These are phyloP conservation scores for Lachnellula cervina DNA, from an alignment of 2,329 filamentous ascomycete genomes.

Conservation along the genomic window DNA sequence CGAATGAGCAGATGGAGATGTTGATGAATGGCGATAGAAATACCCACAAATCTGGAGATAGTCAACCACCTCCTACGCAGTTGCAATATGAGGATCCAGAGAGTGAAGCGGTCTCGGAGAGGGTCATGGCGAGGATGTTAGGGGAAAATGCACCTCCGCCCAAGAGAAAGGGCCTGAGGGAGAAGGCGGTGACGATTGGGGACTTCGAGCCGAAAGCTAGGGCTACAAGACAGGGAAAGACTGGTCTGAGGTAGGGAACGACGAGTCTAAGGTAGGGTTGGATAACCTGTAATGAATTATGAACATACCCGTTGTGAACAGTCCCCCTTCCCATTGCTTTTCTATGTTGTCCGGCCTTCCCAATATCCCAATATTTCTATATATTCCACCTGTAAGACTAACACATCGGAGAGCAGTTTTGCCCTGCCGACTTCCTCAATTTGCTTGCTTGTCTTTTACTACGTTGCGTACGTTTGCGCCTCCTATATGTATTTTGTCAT, in stretches of 20 bases:
- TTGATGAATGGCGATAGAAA: conserved; percentile 21
- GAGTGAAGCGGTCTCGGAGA: conserved; percentile 24
- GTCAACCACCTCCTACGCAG: conserved; percentile 27
- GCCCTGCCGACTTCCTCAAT: too few species aligned
- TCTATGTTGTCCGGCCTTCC: not conserved
- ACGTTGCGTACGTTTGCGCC: too few species aligned
- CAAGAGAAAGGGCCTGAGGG: conserved; percentile 12
- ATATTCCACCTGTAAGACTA: not conserved
- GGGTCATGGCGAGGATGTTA: conserved; percentile 28
- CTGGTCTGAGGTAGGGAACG: not conserved
- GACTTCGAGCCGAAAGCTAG: conserved; percentile 11
- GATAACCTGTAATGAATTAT: not conserved
- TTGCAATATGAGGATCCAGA: conserved; percentile 31
- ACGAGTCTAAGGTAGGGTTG: not conserved
- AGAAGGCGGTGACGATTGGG: conserved; percentile 20
- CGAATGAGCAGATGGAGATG: conserved; percentile 21
- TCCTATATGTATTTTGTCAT: too few species aligned
- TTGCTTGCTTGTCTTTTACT: too few species aligned
- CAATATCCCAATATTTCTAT: not conserved
- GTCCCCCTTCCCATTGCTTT: not conserved
- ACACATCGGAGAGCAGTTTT: not conserved
- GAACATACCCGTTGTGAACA: not conserved
- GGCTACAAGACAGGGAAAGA: not conserved
- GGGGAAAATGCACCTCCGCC: conserved; percentile 22
- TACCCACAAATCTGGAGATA: conserved; percentile 11